Evolutionary conservation across 805 yeast genomes (phyloP), one percentile per base, ranked within the genome.

Genomic region (Allodekkera sacchari): DNA sequence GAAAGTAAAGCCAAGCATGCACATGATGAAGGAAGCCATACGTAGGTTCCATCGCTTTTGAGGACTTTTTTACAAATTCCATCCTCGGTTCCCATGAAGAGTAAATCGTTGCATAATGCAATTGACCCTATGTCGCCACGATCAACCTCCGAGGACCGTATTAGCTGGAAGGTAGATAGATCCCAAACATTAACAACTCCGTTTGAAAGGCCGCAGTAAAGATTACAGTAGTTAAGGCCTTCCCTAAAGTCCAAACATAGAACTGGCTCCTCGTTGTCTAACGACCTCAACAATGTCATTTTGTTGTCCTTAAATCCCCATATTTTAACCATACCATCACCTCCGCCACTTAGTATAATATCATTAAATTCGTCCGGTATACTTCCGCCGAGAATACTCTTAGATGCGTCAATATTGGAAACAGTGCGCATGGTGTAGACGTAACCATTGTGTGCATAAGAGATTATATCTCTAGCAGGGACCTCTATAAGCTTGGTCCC

Each of bases 361-460:
- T 66, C 68, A 5, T 54, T 38, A 26, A 32, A 45, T n/a, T 40
- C 43, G 14, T 50, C 54, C 2, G 53, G 43, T 6, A 44, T 43
- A n/a, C 42, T 36, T 22, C 43, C 45, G 13, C 48, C 51, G 27
- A 53, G 20, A 8, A 43, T 35, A 5, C 38, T 38, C 14, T 31
- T 41, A 14, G 35, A 25, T 4, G 46, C 49, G 18, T 51, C 41
- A 7, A 37, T 30, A 26, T 46, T 41, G 7, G 35, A 36, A 14
- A 64, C 38, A 15, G 50, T 41, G 17, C 63, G 60, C 71, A 83
- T 72, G 25, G 87, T 68, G 53, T 88, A 87, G 9, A 89, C 77
- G 44, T 83, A 89, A 11, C 97, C 95, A 48, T 83, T 75, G 52
- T 89, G 98, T 3, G 98, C 96, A 55, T 83, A 89, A 5, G 75